Base-by-base conservation (phyloP, 352 stramenopile genomes). In the Pythium aquatile region DNA sequence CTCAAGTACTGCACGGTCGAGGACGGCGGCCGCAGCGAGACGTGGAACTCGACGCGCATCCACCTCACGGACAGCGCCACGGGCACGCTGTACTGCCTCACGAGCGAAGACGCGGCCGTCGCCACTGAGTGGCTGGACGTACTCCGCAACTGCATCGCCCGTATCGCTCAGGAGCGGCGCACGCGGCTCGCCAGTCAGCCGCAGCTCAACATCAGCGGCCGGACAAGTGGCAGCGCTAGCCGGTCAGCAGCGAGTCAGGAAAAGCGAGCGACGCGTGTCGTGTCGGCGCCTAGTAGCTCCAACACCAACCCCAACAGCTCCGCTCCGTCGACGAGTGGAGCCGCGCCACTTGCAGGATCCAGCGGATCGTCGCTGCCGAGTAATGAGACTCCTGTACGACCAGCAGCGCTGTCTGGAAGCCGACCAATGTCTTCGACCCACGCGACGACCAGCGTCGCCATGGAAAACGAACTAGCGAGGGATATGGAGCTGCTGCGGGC, bases 21-120 rank as follows among this genome's bases (percentile, higher is more conserved):
- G 58, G 81, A 93, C 65, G 83, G 83, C 44, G 83, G 83, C 2
- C 61, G 85, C 30, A 91, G 81, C 55, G 83, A 93, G 68, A 93
- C 83, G 55, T 93, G 83, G 83, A 89, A 88, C 63, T 90, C 83
- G 32, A 82, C 81, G 20, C 81, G 83, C 28, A 93, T 93, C 63
- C 89, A 93, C 68, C 70, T 93, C 33, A 91, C 81, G 1, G 83
- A 93, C 63, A 76, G 72, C 39, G 70, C 77, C 32, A 88, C 66
- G 8, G 79, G 83, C 30, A 86, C 85, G 47, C 85, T 93, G 70
- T 93, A 93, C 70, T 93, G 83, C 55, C 68, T 93, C 24, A 88
- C 79, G 14, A 75, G 76, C 0, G 83, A 93, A 55, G 81, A 90
- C 65, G 76, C 69, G 0, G 65, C 73, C 2, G 73, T 84, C 3